Evolutionary conservation across 805 yeast genomes (phyloP).

Genomic region (Clavispora carvajalis): DNA sequence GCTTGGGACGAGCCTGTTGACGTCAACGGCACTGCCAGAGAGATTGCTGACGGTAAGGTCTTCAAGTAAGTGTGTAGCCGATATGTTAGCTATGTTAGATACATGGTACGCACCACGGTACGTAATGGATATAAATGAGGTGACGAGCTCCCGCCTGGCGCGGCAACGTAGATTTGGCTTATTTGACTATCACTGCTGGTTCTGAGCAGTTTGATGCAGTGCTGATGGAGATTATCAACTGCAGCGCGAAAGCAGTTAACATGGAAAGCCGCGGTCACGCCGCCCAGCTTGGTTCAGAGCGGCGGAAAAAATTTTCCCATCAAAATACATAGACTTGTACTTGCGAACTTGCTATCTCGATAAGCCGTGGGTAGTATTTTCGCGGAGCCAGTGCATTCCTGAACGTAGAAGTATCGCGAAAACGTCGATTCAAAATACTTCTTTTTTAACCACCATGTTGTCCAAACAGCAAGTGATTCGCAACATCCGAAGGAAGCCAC

Average conservation of each 20-base stretch:
- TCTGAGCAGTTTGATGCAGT: too few species aligned
- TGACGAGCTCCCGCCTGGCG: too few species aligned
- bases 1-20: constrained; percentile 96
- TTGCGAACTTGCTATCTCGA: too few species aligned
- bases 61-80: constrained; percentile 59
- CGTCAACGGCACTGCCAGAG: constrained; percentile 73
- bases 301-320: too few species aligned
- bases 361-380: too few species aligned
- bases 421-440: constrained; percentile 1
- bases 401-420: neutral
- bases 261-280: too few species aligned
- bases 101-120: neutral
- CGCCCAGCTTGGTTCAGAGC: too few species aligned
- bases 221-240: too few species aligned
- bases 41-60: constrained; percentile 96
- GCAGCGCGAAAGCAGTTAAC: too few species aligned
- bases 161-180: too few species aligned
- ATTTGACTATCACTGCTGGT: too few species aligned
- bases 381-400: constrained; percentile 1
- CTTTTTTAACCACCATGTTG: constrained; percentile 12
- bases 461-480: constrained; percentile 25
- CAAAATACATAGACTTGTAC: too few species aligned
- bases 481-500: constrained; percentile 58
- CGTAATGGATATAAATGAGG: neutral
- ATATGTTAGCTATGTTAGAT: neutral